A percentile compares a stretch with the other conserved stretches of the same genome.
These are phyloP conservation scores for Colletotrichum caudatum DNA, from an alignment of 2,329 filamentous ascomycete species.

Conservation along the genomic window DNA sequence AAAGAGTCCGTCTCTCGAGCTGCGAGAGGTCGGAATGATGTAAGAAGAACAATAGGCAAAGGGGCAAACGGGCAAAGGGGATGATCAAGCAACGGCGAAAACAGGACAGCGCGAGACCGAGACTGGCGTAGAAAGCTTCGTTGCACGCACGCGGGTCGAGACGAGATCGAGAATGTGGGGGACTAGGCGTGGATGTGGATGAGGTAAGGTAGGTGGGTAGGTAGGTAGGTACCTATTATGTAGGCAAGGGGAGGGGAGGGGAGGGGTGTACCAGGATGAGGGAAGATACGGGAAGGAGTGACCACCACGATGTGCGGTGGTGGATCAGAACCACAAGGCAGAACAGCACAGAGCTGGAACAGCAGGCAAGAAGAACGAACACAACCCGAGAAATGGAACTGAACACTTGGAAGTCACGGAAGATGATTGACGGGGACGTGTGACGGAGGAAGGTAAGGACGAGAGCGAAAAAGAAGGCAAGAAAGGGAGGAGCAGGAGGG, in stretches of 20 bases:
- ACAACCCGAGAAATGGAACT: background rate
- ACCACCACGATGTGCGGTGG: background rate
- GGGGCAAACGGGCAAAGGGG: background rate
- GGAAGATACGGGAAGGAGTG: background rate
- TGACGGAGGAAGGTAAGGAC: background rate
- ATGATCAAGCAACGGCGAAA: background rate
- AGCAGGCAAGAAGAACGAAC: background rate
- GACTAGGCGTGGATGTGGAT: background rate
- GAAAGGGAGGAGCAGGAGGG: background rate
- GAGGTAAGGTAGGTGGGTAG: background rate
- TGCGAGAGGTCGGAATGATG: background rate
- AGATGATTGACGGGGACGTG: background rate
- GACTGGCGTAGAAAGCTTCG: conserved; percentile 3
- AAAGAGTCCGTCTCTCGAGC: background rate
- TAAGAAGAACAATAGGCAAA: background rate
- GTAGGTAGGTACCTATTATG: too few species aligned
- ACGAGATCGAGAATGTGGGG: conserved; percentile 27
- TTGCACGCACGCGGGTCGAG: conserved; percentile 31
- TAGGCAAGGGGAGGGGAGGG: too few species aligned
- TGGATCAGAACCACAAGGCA: background rate
- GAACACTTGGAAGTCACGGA: background rate
- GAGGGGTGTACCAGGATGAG: background rate
- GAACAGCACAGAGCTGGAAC: too few species aligned
- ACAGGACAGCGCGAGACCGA: background rate
- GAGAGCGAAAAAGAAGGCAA: background rate